Evolutionary conservation across 2,329 filamentous ascomycete genomes (phyloP), one percentile per base, ranked within the genome.

Genomic region (Aspergillus ruber): DNA sequence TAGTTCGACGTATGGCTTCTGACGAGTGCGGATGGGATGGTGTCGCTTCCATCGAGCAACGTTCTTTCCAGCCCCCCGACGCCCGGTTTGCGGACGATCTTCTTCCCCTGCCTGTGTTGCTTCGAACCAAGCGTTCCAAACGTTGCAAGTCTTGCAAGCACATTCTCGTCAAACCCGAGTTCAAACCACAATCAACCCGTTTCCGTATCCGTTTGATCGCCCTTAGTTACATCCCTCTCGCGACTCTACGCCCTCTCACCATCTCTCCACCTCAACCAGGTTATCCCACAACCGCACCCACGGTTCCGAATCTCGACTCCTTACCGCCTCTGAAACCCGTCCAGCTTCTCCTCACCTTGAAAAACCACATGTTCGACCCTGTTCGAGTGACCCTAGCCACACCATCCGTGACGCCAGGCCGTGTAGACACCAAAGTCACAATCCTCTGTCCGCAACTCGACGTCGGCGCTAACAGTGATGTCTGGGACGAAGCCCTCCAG

Each of bases 371-470:
- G 54, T 98, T 96, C 69, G 93, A 98, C 56, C 80, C 82, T 18
- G 85, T 98, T 56, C 86, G 85, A 50, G 85, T 98, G 48, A 91
- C 86, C 0, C 80, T 98, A 6, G 91, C 90, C 4, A 94, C 90
- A 0, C 89, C 91, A 0, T 80, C 84, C 20, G 78, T 78, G 8
- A 94, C 88, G 0, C 88, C 89, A 0, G 89, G 89, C 3, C 78
- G 82, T 7, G 86, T 90, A 59, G 77, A 80, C 1, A 86, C 85
- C 47, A 86, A 82, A 59, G 88, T 98, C 50, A 98, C 93, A 0
- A 85, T 98, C 12, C 77, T 98, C 1, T 98, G 91, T 61, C 93
- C 93, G 0, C 84, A 95, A 58, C 97, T 98, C 66, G 88, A 93
- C 43, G 85, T 98, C 40, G 91, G 90, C 53, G 88, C 91, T 49